phyloP scores from a whole-genome alignment of 148 eudicot genomes.

The Salicornia ramosissima region DNA sequence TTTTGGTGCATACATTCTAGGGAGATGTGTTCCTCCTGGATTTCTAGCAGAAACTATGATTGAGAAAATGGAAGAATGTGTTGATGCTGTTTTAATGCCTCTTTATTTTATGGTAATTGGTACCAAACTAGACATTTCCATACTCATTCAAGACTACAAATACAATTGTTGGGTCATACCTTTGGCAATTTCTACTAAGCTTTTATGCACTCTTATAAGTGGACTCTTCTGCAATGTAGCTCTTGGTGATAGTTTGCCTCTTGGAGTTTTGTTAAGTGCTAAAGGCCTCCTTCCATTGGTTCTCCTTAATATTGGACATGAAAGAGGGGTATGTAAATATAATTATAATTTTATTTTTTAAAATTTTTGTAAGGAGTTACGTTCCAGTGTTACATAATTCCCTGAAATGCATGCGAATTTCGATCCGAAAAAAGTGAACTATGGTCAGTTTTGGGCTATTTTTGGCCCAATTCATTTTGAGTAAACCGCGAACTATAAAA shows the following conservation, averaged over 20 bases:
- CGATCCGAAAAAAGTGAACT: no score
- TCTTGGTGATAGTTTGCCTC: slow-evolving; percentile 30
- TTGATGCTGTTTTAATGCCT: slow-evolving; percentile 51
- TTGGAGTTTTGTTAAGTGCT: slow-evolving; percentile 43
- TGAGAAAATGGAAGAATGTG: slow-evolving; percentile 58
- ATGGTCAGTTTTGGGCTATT: no score
- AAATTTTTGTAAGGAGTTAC: no score
- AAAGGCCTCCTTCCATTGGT: slow-evolving; percentile 49
- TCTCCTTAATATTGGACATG: slow-evolving; percentile 35
- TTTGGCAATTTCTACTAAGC: slow-evolving; percentile 24
- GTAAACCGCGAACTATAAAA: no score
- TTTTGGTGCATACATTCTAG: slow-evolving; percentile 50
- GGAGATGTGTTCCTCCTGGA: slow-evolving; percentile 48
- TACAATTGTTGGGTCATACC: background rate
- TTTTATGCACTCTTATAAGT: slow-evolving; percentile 24
- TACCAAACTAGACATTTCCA: slow-evolving; percentile 17
- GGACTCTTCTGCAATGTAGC: slow-evolving; percentile 12
- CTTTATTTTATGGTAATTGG: slow-evolving; percentile 40
- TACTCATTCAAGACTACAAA: background rate
- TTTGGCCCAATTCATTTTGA: no score
- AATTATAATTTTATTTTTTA: no score
- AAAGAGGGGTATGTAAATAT: slow-evolving; percentile 41
- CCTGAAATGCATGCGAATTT: no score
- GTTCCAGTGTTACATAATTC: no score
- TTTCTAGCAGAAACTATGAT: slow-evolving; percentile 30